Evolutionary conservation across 75 land plant genomes (phyloP).

Genomic region (Pinus tabuliformis): DNA sequence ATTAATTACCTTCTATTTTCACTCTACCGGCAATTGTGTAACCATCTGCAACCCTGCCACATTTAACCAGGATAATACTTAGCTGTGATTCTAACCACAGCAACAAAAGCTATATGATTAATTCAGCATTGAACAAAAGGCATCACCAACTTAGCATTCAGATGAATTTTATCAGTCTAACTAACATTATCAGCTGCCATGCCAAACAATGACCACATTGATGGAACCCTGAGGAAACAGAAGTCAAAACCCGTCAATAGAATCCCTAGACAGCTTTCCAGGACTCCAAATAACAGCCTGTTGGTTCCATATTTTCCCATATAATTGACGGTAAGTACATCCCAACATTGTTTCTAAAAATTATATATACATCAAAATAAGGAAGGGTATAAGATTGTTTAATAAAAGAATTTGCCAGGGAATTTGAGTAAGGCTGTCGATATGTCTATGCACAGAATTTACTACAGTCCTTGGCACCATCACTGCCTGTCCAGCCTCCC

Average conservation of each 20-base stretch:
- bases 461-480: too few relatives aligned
- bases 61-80: slow-evolving; percentile 1
- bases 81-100: background rate
- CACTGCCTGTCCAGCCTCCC: too few relatives aligned
- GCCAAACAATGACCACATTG: background rate
- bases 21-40: slow-evolving; percentile 42
- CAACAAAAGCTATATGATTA: background rate
- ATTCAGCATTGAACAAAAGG: background rate
- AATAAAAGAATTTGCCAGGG: too few relatives aligned
- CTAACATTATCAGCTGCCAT: background rate
- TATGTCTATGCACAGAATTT: too few relatives aligned
- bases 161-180: background rate
- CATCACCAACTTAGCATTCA: background rate
- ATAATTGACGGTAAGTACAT: too few relatives aligned
- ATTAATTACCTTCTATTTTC: slow-evolving; percentile 19
- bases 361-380: too few relatives aligned
- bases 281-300: too few relatives aligned
- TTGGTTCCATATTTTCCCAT: too few relatives aligned
- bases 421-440: too few relatives aligned
- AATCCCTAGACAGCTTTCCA: background rate
- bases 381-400: too few relatives aligned
- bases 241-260: background rate
- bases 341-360: too few relatives aligned
- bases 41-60: slow-evolving; percentile 42
- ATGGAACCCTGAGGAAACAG: background rate